Conservation (phyloP, 2,329 filamentous ascomycete genomes). For the Boeremia exigua region DNA sequence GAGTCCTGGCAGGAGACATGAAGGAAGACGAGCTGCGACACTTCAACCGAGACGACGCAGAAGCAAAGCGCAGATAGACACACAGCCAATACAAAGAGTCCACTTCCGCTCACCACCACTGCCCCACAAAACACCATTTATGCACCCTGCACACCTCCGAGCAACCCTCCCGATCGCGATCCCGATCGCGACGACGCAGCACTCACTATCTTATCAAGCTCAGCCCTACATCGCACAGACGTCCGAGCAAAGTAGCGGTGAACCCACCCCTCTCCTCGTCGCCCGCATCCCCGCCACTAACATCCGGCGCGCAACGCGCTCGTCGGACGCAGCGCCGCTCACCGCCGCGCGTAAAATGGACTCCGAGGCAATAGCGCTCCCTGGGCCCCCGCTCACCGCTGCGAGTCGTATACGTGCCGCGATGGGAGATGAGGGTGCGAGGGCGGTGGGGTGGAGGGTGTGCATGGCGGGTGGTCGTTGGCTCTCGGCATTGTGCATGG, state of each 20-base stretch:
- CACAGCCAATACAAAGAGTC: not conserved
- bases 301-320: not conserved
- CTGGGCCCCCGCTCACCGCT: not conserved
- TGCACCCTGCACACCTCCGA: not conserved
- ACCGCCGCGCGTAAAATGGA: no score
- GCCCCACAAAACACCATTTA: no score
- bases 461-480: not conserved
- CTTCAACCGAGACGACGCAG: slow-evolving; percentile 13
- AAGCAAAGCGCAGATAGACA: not conserved
- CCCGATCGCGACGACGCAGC: not conserved
- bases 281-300: not conserved
- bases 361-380: not conserved
- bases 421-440: not conserved
- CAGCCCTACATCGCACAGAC: slow-evolving; percentile 1
- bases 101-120: not conserved
- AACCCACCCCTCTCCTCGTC: not conserved
- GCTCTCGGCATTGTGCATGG: not conserved
- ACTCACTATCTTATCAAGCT: not conserved
- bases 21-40: slow-evolving; percentile 20
- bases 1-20: slow-evolving; percentile 22
- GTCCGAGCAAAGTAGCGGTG: not conserved
- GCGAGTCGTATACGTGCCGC: not conserved
- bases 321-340: not conserved
- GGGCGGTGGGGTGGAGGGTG: not conserved
- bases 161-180: not conserved